phyloP scores from a whole-genome alignment of 148 eudicot genomes.

The Hydrangea macrophylla region DNA sequence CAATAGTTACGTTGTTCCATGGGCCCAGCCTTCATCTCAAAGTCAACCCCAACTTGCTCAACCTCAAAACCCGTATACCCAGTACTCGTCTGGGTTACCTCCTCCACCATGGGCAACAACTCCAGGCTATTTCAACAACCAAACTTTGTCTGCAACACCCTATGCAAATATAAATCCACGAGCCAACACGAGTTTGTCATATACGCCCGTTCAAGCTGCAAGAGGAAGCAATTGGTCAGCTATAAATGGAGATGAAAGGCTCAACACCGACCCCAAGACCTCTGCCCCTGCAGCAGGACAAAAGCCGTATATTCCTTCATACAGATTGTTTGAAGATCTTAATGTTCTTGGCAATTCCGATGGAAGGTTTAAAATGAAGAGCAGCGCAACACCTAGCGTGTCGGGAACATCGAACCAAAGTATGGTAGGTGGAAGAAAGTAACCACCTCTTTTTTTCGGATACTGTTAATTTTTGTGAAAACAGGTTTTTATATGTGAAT shows the following conservation, averaged over 20 bases:
- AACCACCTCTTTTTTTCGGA: constrained; percentile 16
- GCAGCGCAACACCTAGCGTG: constrained; percentile 48
- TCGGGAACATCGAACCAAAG: constrained; percentile 50
- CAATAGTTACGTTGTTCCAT: no score
- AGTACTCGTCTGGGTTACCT: constrained; percentile 46
- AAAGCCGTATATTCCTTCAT: constrained; percentile 76
- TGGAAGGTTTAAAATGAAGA: constrained; percentile 44
- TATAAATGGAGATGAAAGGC: constrained; percentile 40
- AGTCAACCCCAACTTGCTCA: no score
- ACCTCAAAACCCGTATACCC: constrained; percentile 32
- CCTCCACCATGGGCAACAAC: constrained; percentile 96
- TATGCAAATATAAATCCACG: constrained; percentile 23
- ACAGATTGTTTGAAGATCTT: constrained; percentile 93
- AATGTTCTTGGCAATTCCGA: constrained; percentile 66
- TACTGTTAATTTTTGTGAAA: constrained; percentile 3
- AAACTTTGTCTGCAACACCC: constrained; percentile 36
- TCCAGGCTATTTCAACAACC: constrained; percentile 58
- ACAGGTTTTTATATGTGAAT: constrained; percentile 13
- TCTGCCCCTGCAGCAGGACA: constrained; percentile 35
- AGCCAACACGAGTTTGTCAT: constrained; percentile 22
- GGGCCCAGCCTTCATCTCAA: no score
- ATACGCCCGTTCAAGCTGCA: constrained; percentile 31
- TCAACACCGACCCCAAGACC: no score
- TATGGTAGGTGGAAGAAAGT: constrained; percentile 62
- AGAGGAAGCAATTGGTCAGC: constrained; percentile 25